phyloP scores from a whole-genome alignment of 2,329 filamentous ascomycete species.

The Diplodia sapinea region DNA sequence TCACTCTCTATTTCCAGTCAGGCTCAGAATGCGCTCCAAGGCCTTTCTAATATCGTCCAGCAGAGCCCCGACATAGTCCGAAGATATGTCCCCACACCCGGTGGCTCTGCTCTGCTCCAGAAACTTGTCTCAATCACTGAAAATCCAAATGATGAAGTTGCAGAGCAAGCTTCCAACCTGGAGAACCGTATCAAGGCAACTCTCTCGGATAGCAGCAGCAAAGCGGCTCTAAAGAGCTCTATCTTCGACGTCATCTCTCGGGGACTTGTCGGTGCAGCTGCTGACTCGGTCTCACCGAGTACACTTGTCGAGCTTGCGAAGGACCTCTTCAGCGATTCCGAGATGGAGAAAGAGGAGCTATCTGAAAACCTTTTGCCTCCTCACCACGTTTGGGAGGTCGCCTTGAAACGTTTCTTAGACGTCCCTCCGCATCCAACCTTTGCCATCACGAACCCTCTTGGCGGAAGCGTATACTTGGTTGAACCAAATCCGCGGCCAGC shows the following conservation, averaged over 20 bases:
- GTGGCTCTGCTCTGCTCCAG: conserved; percentile 59
- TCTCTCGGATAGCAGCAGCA: conserved; percentile 43
- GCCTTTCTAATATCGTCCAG: conserved; percentile 53
- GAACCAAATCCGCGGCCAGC: conserved; percentile 37
- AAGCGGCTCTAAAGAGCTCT: conserved; percentile 50
- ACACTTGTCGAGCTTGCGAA: conserved; percentile 62
- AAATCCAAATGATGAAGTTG: conserved; percentile 58
- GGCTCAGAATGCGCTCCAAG: conserved; percentile 48
- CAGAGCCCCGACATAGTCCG: conserved; percentile 50
- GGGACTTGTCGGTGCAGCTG: conserved; percentile 54
- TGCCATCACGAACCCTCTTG: conserved; percentile 74
- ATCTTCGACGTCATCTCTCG: conserved; percentile 60
- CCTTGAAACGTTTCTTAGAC: conserved; percentile 64
- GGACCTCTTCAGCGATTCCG: conserved; percentile 51
- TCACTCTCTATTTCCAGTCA: conserved; percentile 47
- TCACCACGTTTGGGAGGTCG: conserved; percentile 67
- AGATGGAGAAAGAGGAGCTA: conserved; percentile 2
- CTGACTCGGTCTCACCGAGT: conserved; percentile 56
- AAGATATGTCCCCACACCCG: conserved; percentile 50
- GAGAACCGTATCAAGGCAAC: conserved; percentile 46
- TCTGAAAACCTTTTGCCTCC: conserved; percentile 64
- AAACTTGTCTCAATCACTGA: conserved; percentile 61
- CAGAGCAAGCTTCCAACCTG: conserved; percentile 51
- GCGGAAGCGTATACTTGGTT: conserved; percentile 72
- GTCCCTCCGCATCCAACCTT: conserved; percentile 65